These are phyloP conservation scores for Phylloporus arenicola DNA, from an alignment of 768 basidiomycete species.

Conservation along the genomic window DNA sequence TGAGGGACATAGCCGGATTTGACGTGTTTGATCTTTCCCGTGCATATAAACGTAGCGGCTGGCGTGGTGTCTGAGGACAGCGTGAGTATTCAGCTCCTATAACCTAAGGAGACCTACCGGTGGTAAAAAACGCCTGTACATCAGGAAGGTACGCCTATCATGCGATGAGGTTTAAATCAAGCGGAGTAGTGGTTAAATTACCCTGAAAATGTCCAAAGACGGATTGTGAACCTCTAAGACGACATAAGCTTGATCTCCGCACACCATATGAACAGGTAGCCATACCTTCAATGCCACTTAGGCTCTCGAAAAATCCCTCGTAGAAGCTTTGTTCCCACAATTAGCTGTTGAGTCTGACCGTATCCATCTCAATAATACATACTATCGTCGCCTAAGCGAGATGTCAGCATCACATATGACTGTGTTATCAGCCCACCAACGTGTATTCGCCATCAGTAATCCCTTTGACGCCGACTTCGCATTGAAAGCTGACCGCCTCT, in stretches of 20 bases:
- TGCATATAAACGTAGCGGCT: conserved; percentile 20
- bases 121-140: conserved; percentile 18
- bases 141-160: conserved; percentile 23
- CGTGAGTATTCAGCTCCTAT: background rate
- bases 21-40: conserved; percentile 61
- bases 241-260: background rate
- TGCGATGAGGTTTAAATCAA: background rate
- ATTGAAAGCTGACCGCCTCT: conserved; percentile 34
- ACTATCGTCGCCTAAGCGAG: conserved; percentile 23
- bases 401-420: conserved; percentile 1
- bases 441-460: conserved; percentile 41
- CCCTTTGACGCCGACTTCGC: conserved; percentile 36
- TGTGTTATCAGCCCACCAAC: conserved; percentile 20
- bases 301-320: conserved; percentile 26
- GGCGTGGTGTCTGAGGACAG: conserved; percentile 16
- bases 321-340: conserved; percentile 16
- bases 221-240: conserved; percentile 18
- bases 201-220: conserved; percentile 24
- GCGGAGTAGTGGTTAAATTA: background rate
- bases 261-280: background rate
- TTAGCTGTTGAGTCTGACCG: background rate
- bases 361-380: background rate
- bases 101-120: conserved; percentile 7
- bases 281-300: conserved; percentile 25
- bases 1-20: conserved; percentile 59